Percentiles rank a stretch among this genome's conserved stretches.
These are phyloP conservation scores for Fraxinus excelsior DNA, from an alignment of 257 asterid species.

Conservation along the genomic window DNA sequence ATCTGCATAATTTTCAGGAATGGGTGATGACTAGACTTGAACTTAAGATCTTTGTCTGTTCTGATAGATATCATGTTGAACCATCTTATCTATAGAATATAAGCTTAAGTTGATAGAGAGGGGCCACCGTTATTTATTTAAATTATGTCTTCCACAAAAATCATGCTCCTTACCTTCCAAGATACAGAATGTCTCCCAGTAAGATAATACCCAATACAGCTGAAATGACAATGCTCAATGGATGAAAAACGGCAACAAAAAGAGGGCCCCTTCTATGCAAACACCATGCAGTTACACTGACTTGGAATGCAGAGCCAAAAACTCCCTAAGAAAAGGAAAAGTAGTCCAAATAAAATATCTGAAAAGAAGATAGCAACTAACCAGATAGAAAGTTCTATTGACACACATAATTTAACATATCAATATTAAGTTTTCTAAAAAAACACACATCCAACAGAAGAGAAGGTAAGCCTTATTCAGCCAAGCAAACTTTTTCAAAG, in stretches of 20 bases:
- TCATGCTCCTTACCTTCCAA: slow-evolving; percentile 60
- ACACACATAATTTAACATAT: background rate
- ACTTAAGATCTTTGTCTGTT: background rate
- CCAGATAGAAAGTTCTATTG: background rate
- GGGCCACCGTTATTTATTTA: background rate
- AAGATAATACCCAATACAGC: slow-evolving; percentile 58
- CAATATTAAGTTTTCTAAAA: background rate
- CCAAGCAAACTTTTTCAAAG: background rate
- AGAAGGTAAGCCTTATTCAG: background rate
- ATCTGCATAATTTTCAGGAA: background rate
- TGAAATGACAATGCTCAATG: slow-evolving; percentile 72
- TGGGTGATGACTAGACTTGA: background rate
- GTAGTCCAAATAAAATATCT: background rate
- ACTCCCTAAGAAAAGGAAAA: slow-evolving; percentile 49
- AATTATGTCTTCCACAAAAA: slow-evolving; percentile 1
- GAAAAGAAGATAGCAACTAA: background rate
- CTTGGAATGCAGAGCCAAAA: slow-evolving; percentile 90
- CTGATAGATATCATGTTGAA: background rate
- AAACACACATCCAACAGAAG: background rate
- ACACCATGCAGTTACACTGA: slow-evolving; percentile 70
- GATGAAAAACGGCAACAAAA: slow-evolving; percentile 83
- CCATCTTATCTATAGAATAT: background rate
- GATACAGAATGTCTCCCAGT: slow-evolving; percentile 64
- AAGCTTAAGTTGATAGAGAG: background rate
- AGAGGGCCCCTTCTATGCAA: slow-evolving; percentile 76